phyloP scores from a whole-genome alignment of 352 stramenopile genomes.

The Globisporangium irregulare region DNA sequence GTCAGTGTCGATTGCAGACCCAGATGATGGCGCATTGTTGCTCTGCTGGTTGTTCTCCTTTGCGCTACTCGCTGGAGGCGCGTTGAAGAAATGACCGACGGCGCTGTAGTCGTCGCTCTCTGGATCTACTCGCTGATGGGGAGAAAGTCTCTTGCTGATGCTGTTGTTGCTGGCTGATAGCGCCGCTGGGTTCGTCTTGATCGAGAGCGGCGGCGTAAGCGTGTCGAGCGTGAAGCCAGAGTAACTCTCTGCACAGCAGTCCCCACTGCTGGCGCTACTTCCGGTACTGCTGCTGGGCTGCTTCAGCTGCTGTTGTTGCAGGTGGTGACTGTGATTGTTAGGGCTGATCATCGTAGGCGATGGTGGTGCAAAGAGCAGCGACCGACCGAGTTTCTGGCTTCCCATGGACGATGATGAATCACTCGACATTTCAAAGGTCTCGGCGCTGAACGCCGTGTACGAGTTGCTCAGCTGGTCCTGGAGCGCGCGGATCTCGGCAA shows the following conservation, averaged over 20 bases:
- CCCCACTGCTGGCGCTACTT: not conserved
- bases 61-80: not conserved
- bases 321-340: not conserved
- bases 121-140: not conserved
- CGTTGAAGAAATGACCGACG: constrained; percentile 7
- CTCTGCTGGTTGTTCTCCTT: constrained; percentile 10
- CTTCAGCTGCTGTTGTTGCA: constrained; percentile 1
- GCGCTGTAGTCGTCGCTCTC: constrained; percentile 9
- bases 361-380: constrained; percentile 46
- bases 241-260: constrained; percentile 35
- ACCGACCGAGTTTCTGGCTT: constrained; percentile 16
- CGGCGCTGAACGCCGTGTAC: constrained; percentile 69
- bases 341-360: not conserved
- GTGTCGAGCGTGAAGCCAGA: constrained; percentile 43
- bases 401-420: constrained; percentile 4
- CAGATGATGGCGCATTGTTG: not conserved
- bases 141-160: not conserved
- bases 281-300: not conserved
- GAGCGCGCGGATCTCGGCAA: constrained; percentile 35
- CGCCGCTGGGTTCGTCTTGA: constrained; percentile 12
- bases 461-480: constrained; percentile 49
- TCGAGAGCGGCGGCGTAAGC: constrained; percentile 22
- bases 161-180: not conserved
- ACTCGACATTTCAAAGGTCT: constrained; percentile 40
- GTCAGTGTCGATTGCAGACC: not conserved